These are phyloP conservation scores for Rhododendron williamsianum DNA, from an alignment of 148 eudicot species.

Conservation along the genomic window DNA sequence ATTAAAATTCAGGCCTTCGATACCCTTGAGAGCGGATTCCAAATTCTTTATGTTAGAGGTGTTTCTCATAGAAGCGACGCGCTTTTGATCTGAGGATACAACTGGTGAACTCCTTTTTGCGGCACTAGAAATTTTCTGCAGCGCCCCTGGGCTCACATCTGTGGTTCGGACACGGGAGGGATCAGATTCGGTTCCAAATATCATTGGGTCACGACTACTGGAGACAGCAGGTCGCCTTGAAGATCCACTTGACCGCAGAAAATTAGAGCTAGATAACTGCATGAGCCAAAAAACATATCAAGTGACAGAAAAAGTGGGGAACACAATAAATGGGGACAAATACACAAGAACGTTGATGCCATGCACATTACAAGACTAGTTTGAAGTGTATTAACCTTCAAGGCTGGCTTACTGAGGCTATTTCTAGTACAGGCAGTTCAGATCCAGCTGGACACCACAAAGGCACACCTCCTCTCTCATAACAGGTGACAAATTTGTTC, in stretches of 20 bases:
- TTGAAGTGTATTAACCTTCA: neutral
- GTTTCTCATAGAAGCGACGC: constrained; percentile 29
- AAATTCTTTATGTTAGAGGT: constrained; percentile 28
- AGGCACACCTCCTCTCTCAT: neutral
- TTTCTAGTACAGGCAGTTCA: neutral
- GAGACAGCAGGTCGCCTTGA: constrained; percentile 41
- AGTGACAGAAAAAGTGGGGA: neutral
- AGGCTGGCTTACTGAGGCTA: neutral
- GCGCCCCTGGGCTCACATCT: constrained; percentile 28
- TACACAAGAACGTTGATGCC: neutral
- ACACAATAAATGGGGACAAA: neutral
- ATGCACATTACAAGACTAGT: neutral
- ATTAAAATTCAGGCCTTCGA: constrained; percentile 65
- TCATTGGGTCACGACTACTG: constrained; percentile 35
- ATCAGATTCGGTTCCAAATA: constrained; percentile 19
- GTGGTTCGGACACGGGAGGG: constrained; percentile 24
- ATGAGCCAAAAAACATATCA: neutral
- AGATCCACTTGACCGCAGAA: constrained; percentile 39
- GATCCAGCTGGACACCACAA: neutral
- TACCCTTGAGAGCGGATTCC: constrained; percentile 65
- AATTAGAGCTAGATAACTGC: constrained; percentile 37
- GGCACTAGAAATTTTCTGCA: constrained; percentile 22
- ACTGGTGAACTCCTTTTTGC: constrained; percentile 34
- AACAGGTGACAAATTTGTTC: neutral
- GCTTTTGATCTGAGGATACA: constrained; percentile 34